phyloP scores from a whole-genome alignment of 345 rosid genomes.

The Salix caprea region DNA sequence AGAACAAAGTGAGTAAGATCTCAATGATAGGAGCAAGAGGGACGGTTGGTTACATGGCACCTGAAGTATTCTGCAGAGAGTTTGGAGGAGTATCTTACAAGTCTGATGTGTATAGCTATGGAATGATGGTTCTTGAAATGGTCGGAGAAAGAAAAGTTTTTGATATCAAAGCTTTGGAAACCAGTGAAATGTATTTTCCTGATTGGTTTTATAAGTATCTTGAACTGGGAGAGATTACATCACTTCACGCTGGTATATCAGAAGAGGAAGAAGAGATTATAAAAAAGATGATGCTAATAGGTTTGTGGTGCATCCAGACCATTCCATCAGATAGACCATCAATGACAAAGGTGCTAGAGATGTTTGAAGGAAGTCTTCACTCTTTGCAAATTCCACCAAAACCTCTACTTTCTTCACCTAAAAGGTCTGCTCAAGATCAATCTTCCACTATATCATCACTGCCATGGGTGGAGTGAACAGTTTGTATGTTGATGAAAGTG shows the following conservation, averaged over 20 bases:
- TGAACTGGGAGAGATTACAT: neutral
- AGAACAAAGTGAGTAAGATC: conserved; percentile 11
- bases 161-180: neutral
- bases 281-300: conserved; percentile 7
- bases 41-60: conserved; percentile 18
- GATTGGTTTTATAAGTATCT: conserved; percentile 9
- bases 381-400: conserved; percentile 21
- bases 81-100: conserved; percentile 14
- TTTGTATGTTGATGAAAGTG: neutral
- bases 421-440: neutral
- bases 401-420: neutral
- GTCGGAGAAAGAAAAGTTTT: neutral
- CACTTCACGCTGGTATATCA: neutral
- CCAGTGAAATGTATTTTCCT: conserved; percentile 1
- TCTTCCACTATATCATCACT: neutral
- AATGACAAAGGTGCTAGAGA: conserved; percentile 18
- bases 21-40: conserved; percentile 17
- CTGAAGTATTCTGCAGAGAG: conserved; percentile 13
- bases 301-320: conserved; percentile 27
- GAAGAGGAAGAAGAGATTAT: conserved; percentile 8
- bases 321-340: conserved; percentile 22
- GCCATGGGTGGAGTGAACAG: neutral
- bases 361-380: conserved; percentile 16
- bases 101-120: conserved; percentile 18
- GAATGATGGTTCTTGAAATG: conserved; percentile 12